Evolutionary conservation across 2,329 filamentous ascomycete species (phyloP).

Genomic region (Penicillium sp.): DNA sequence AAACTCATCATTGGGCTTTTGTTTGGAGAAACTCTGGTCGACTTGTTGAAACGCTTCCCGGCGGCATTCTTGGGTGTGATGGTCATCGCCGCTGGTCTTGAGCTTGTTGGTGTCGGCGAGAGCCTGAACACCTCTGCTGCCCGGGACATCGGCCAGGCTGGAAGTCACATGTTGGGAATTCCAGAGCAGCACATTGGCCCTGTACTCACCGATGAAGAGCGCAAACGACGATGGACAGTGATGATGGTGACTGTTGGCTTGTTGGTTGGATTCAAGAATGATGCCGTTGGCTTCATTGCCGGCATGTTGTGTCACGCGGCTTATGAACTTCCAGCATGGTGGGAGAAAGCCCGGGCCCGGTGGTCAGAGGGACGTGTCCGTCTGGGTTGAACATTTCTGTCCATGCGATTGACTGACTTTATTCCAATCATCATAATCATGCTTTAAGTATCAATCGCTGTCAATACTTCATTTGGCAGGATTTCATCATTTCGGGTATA

Average conservation of each 20-base stretch:
- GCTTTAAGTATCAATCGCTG: too few relatives aligned
- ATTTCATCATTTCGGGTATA: too few relatives aligned
- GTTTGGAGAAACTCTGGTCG: conserved; percentile 72
- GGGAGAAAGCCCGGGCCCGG: conserved; percentile 25
- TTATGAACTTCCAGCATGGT: conserved; percentile 49
- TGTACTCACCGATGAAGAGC: conserved; percentile 64
- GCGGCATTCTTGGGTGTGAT: conserved; percentile 77
- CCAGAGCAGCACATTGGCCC: conserved; percentile 40
- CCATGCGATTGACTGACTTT: background rate
- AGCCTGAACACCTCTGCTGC: conserved; percentile 75
- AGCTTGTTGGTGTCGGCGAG: conserved; percentile 82
- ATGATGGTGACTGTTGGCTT: conserved; percentile 87
- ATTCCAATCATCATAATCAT: too few relatives aligned
- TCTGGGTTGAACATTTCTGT: conserved; percentile 6
- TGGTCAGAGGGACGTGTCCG: conserved; percentile 34
- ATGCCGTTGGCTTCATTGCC: conserved; percentile 80
- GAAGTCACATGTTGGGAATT: conserved; percentile 19
- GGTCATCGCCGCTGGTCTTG: conserved; percentile 85
- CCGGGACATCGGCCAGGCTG: conserved; percentile 52
- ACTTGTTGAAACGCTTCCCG: conserved; percentile 71
- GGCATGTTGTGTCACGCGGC: conserved; percentile 78
- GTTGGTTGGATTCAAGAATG: conserved; percentile 83
- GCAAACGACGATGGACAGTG: conserved; percentile 76
- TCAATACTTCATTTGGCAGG: too few relatives aligned
- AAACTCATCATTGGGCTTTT: conserved; percentile 76